Conservation (phyloP, 305 asterid genomes). For the Plantago lanceolata region DNA sequence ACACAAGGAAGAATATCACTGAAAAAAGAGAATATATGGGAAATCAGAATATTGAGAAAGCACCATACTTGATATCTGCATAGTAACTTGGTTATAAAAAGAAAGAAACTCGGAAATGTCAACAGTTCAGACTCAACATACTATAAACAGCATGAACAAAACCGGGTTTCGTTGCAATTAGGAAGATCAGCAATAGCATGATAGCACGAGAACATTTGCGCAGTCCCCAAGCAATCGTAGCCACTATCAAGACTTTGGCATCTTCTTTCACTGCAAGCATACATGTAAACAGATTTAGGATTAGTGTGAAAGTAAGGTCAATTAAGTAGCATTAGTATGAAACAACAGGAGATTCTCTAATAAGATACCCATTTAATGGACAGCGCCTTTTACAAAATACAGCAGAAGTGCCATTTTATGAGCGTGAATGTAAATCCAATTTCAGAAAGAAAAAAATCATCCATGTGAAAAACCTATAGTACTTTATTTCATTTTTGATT, state of each 20-base stretch:
- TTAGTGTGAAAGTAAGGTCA: conserved; percentile 10
- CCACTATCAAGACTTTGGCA: conserved; percentile 86
- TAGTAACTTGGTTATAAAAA: conserved; percentile 8
- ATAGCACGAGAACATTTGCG: conserved; percentile 94
- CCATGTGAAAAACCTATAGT: background rate
- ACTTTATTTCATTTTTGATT: background rate
- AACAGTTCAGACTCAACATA: conserved; percentile 38
- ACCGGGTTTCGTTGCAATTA: conserved; percentile 91
- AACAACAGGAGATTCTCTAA: background rate
- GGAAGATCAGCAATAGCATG: conserved; percentile 79
- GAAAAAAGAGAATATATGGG: conserved; percentile 38
- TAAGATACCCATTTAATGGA: background rate
- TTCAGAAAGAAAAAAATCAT: too few relatives aligned
- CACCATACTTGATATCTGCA: conserved; percentile 17
- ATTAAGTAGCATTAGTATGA: background rate
- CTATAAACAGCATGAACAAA: conserved; percentile 88
- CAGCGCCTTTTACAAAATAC: background rate
- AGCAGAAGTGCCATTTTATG: background rate
- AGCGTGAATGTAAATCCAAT: background rate
- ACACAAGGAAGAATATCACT: conserved; percentile 89
- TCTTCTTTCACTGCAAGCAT: conserved; percentile 79
- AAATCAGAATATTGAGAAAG: conserved; percentile 32
- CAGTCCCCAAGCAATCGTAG: conserved; percentile 97
- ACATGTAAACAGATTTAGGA: conserved; percentile 23
- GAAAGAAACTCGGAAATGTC: conserved; percentile 12